Evolutionary conservation across 2,329 filamentous ascomycete genomes (phyloP).

Genomic region (Aspergillus pseudoglaucus): DNA sequence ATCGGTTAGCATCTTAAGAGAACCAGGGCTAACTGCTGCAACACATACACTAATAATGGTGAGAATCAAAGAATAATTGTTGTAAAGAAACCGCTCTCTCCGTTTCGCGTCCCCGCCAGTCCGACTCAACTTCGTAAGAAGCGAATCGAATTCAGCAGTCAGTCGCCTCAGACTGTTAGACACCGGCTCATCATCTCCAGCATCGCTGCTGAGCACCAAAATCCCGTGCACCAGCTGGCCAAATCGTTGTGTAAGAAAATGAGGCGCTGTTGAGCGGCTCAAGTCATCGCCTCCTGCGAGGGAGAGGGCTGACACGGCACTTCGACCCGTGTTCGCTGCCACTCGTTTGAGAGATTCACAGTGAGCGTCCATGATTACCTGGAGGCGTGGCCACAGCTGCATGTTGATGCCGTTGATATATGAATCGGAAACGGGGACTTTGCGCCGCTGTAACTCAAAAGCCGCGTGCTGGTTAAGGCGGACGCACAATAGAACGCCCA

Average conservation of each 20-base stretch:
- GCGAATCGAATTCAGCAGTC: conserved; percentile 73
- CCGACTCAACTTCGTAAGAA: conserved; percentile 71
- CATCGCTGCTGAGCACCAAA: conserved; percentile 74
- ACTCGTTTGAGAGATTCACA: conserved; percentile 72
- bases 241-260: conserved; percentile 90
- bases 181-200: conserved; percentile 90
- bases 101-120: conserved; percentile 72
- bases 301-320: conserved; percentile 48
- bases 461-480: conserved; percentile 89
- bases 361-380: conserved; percentile 88
- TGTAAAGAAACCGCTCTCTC: conserved; percentile 80
- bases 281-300: conserved; percentile 44
- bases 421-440: conserved; percentile 78
- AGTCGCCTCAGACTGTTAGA: conserved; percentile 71
- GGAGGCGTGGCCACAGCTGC: conserved; percentile 92
- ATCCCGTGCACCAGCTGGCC: conserved; percentile 86
- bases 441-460: conserved; percentile 86
- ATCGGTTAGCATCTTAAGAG: conserved; percentile 6
- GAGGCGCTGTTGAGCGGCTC: conserved; percentile 58
- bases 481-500: conserved; percentile 86
- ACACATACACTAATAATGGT: conserved; percentile 71
- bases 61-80: conserved; percentile 91
- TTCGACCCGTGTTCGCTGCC: conserved; percentile 42
- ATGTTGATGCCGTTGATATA: conserved; percentile 96
- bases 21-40: background rate